Evolutionary conservation across 2,329 filamentous ascomycete species (phyloP).

Genomic region (Pseudocercospora fuligena): DNA sequence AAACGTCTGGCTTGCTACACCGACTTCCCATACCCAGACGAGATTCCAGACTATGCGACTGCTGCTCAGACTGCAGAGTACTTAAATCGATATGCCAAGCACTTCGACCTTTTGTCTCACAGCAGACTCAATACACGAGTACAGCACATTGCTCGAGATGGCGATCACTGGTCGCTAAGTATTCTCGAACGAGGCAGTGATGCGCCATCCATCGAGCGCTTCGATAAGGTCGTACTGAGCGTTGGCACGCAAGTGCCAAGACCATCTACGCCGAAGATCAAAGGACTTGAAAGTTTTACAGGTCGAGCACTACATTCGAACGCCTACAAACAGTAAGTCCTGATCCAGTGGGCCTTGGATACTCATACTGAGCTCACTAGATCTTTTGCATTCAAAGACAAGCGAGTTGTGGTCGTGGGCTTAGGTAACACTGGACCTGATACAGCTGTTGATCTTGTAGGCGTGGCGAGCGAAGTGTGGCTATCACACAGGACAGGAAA

Average conservation of each 20-base stretch:
- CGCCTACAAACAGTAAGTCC: slow-evolving; percentile 11
- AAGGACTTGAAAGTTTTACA: slow-evolving; percentile 9
- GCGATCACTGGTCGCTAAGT: slow-evolving; percentile 3
- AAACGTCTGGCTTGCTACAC: slow-evolving; percentile 18
- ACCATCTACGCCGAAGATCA: slow-evolving; percentile 10
- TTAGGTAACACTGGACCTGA: slow-evolving; percentile 18
- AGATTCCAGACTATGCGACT: slow-evolving; percentile 17
- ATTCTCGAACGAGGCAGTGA: background rate
- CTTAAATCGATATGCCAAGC: slow-evolving; percentile 19
- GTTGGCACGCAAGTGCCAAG: slow-evolving; percentile 12
- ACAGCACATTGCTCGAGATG: background rate
- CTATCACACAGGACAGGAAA: slow-evolving; percentile 16
- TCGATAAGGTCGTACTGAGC: slow-evolving; percentile 17
- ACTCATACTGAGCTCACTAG: background rate
- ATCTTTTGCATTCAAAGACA: slow-evolving; percentile 6
- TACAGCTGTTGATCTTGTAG: slow-evolving; percentile 17
- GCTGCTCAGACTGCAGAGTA: slow-evolving; percentile 18
- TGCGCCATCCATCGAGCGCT: background rate
- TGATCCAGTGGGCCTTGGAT: background rate
- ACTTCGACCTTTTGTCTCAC: slow-evolving; percentile 12
- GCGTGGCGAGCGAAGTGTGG: slow-evolving; percentile 16
- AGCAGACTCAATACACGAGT: slow-evolving; percentile 8
- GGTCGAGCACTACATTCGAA: slow-evolving; percentile 18
- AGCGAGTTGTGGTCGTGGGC: slow-evolving; percentile 15
- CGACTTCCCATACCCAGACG: slow-evolving; percentile 22